phyloP scores from a whole-genome alignment of 257 asterid species.

The Cruciata laevipes region DNA sequence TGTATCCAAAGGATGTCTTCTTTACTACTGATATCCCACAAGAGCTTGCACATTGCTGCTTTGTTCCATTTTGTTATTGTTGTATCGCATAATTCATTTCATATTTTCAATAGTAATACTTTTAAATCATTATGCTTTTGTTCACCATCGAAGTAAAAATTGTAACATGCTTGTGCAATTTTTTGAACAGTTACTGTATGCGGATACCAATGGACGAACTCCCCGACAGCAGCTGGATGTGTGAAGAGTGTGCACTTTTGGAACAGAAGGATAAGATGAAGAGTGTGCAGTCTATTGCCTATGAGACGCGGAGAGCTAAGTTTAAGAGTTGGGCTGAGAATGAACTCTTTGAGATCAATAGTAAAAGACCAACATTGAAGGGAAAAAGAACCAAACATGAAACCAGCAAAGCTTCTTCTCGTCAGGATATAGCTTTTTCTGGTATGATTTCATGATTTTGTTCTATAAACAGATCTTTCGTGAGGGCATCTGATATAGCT shows the following conservation, averaged over 20 bases:
- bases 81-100: not conserved
- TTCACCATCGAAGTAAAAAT: not conserved
- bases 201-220: conserved; percentile 53
- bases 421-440: not conserved
- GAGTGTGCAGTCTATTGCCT: not conserved
- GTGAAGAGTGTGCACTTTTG: conserved; percentile 62
- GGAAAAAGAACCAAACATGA: conserved; percentile 5
- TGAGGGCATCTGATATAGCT: not conserved
- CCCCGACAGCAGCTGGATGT: conserved; percentile 85
- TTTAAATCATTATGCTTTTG: not conserved
- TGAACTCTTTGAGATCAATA: not conserved
- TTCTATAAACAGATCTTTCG: not conserved
- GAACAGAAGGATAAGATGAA: conserved; percentile 9
- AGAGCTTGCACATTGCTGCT: no score
- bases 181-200: conserved; percentile 79
- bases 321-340: not conserved
- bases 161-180: conserved; percentile 1
- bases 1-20: no score
- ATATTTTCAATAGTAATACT: not conserved
- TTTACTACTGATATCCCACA: no score
- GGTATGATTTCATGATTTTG: not conserved
- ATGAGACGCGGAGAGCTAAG: not conserved
- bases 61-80: not conserved
- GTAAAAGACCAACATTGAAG: not conserved
- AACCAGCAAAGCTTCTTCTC: conserved; percentile 6